Conservation (phyloP, 2,329 filamentous ascomycete species). For the Calonectria pseudoturangicola region DNA sequence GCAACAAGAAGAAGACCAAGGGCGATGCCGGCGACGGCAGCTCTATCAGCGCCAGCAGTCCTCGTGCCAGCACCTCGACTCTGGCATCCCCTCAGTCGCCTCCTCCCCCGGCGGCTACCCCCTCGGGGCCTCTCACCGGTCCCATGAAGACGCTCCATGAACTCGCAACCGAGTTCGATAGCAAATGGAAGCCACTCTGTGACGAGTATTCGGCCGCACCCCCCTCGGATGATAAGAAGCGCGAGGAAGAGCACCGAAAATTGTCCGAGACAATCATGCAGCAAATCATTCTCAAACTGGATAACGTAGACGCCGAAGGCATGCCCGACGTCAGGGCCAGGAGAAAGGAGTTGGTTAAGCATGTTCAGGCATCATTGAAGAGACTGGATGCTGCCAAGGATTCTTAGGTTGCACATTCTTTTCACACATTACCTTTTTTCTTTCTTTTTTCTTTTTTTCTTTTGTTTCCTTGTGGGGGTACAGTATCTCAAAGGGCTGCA, state of each 20-base stretch:
- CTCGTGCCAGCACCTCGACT: slow-evolving; percentile 65
- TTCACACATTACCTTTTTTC: slow-evolving; percentile 11
- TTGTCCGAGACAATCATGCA: slow-evolving; percentile 85
- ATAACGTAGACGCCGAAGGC: slow-evolving; percentile 84
- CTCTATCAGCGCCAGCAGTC: slow-evolving; percentile 62
- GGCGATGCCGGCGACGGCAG: slow-evolving; percentile 60
- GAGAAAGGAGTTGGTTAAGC: slow-evolving; percentile 83
- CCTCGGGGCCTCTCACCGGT: slow-evolving; percentile 58
- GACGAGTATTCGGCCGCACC: slow-evolving; percentile 76
- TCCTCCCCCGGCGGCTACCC: slow-evolving; percentile 49
- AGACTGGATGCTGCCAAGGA: slow-evolving; percentile 73
- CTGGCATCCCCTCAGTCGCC: slow-evolving; percentile 57
- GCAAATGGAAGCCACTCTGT: slow-evolving; percentile 79
- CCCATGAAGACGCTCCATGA: slow-evolving; percentile 76
- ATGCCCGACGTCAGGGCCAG: slow-evolving; percentile 77
- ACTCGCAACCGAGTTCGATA: slow-evolving; percentile 79
- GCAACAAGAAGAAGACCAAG: slow-evolving; percentile 58
- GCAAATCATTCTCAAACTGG: slow-evolving; percentile 85
- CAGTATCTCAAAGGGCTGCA: slow-evolving; percentile 35
- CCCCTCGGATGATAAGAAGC: slow-evolving; percentile 79
- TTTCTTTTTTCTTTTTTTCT: neutral
- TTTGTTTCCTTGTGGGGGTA: slow-evolving; percentile 27
- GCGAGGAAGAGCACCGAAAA: slow-evolving; percentile 83
- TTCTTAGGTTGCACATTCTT: slow-evolving; percentile 34
- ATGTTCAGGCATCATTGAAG: slow-evolving; percentile 80